Base-by-base conservation (phyloP, 1,284 basidiomycete genomes). In the Tranzscheliella williamsii region DNA sequence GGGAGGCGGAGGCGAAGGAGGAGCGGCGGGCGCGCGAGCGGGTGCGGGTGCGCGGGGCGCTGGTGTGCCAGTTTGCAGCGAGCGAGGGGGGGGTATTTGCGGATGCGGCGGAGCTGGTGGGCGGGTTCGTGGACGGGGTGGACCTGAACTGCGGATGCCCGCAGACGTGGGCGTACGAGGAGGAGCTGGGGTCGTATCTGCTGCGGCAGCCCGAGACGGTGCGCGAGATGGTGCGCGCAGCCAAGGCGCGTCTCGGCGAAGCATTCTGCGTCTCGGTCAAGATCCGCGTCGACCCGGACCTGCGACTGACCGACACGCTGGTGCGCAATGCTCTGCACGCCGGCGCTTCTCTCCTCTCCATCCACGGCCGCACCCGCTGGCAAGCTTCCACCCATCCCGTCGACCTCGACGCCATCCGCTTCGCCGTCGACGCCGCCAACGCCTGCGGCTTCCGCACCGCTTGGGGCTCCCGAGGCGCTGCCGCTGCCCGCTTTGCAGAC, bases 31-130 rank as follows among this genome's bases (percentile, higher is more conserved):
- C n/a, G 46, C 58, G 22, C 32, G 42, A 55, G 54, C 64, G 39
- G 40, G 46, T 53, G n/a, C 56, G 27, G 2, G 79, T 84, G 2
- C 76, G 80, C 23, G 84, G 84, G 3, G 70, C 76, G 1, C 70
- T 85, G 6, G 78, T 85, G 13, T 82, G 82, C 7, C 84, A 85
- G 64, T 82, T 85, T 47, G 84, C 84, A 7, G 81, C 82, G 1
- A 82, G 80, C 30, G 80, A 82, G 39, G 78, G 80, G 0, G 72
- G 71, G 4, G 76, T 79, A 2, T 79, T 85, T 12, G 83, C 83
- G 0, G 83, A 85, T 60, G 83, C 84, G 0, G 80, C 81, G 6
- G 84, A 84, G 69, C 78, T 85, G 13, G 79, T 85, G 21, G 73
- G 78, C 1, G 78, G 78, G 0, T 79, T 74, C 34, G 82, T 84